Conservation (phyloP, 2,329 filamentous ascomycete species). For the Myriosclerotinia scirpicola region DNA sequence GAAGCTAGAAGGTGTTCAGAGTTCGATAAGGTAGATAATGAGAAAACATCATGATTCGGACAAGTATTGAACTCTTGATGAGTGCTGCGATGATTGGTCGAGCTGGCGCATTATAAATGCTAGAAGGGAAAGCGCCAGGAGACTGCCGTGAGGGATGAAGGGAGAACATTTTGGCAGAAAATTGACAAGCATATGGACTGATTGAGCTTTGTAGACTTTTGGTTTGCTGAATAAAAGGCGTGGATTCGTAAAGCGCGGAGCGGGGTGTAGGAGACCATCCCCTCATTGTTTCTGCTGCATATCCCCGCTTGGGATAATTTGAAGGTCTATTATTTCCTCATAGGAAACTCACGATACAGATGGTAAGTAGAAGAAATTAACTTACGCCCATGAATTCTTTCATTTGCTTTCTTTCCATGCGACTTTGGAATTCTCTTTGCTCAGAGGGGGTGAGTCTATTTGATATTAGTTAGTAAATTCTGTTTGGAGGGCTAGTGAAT, state of each 20-base stretch:
- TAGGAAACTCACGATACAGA: background rate
- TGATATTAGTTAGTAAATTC: conserved; percentile 25
- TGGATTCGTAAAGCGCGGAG: background rate
- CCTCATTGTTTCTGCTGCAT: background rate
- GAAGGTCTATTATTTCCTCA: background rate
- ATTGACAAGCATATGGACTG: background rate
- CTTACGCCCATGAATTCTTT: conserved; percentile 97
- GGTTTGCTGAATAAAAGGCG: background rate
- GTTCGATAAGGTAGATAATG: background rate
- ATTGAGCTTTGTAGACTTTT: background rate
- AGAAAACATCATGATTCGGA: background rate
- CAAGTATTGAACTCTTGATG: background rate
- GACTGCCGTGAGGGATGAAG: background rate
- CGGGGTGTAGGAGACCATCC: background rate
- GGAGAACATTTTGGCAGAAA: background rate
- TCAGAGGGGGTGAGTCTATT: conserved; percentile 53
- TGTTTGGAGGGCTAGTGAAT: background rate
- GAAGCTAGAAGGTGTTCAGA: background rate
- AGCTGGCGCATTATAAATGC: background rate
- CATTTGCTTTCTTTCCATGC: conserved; percentile 97
- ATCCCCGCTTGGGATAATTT: background rate
- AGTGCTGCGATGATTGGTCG: background rate
- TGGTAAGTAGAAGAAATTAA: conserved; percentile 30
- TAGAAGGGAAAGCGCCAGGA: background rate
- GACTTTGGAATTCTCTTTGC: conserved; percentile 88